Evolutionary conservation across 2,329 filamentous ascomycete species (phyloP).

Genomic region (Xylariaceae sp.): DNA sequence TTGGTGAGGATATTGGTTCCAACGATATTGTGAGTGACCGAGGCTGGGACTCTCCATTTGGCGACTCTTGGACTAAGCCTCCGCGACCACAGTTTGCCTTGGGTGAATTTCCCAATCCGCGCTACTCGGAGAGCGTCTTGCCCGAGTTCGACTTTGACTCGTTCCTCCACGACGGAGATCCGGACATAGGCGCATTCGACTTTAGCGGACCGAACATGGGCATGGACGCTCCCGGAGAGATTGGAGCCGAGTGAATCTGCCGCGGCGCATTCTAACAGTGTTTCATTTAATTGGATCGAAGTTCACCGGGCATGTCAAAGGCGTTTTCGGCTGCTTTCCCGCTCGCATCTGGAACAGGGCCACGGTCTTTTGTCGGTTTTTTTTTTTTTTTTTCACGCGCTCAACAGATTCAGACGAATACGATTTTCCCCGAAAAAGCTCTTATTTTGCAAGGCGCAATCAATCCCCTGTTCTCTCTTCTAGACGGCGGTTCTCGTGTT

Average conservation of each 20-base stretch:
- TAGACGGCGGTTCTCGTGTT: conserved; percentile 10
- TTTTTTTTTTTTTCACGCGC: no score
- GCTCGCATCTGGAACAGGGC: conserved; percentile 29
- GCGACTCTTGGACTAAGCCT: no score
- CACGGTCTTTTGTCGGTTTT: conserved; percentile 22
- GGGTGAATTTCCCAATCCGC: conserved; percentile 49
- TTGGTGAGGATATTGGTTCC: conserved; percentile 41
- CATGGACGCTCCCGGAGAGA: conserved; percentile 52
- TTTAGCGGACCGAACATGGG: conserved; percentile 47
- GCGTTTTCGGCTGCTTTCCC: conserved; percentile 28
- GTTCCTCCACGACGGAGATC: conserved; percentile 56
- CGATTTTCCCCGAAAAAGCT: conserved; percentile 25
- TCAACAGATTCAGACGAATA: conserved; percentile 25
- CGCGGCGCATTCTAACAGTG: conserved; percentile 4
- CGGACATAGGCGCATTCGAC: conserved; percentile 46
- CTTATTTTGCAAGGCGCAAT: conserved; percentile 9
- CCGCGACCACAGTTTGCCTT: conserved; percentile 45
- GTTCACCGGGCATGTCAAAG: conserved; percentile 28
- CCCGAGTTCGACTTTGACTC: conserved; percentile 66
- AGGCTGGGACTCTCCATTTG: neutral
- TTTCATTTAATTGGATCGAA: conserved; percentile 15
- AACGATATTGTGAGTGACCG: conserved; percentile 8
- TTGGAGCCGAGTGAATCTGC: conserved; percentile 48
- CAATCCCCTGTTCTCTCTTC: conserved; percentile 1
- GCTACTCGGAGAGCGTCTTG: conserved; percentile 51